These are phyloP conservation scores for Diutina scorzettiae DNA, from an alignment of 1,139 yeast genomes.

Conservation along the genomic window DNA sequence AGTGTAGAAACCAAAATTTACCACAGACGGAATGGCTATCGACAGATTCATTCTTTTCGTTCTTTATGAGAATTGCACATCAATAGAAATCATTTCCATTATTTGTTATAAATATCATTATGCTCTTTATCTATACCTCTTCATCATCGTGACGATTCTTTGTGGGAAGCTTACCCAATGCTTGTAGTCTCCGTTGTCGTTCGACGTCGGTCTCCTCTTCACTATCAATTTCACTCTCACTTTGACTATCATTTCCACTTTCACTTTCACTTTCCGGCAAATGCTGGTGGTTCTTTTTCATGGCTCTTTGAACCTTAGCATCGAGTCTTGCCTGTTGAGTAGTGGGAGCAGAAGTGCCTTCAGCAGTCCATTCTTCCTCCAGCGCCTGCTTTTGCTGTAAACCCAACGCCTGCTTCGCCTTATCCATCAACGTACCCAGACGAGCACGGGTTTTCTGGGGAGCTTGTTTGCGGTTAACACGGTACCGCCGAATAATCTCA, in stretches of 20 bases:
- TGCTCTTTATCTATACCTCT: conserved; percentile 13
- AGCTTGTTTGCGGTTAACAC: conserved; percentile 39
- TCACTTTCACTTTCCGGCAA: conserved; percentile 11
- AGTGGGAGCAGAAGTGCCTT: neutral
- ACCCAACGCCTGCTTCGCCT: conserved; percentile 17
- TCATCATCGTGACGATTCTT: conserved; percentile 41
- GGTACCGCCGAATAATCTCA: conserved; percentile 75
- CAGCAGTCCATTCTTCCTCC: conserved; percentile 9
- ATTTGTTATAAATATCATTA: too few species aligned
- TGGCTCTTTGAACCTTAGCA: neutral
- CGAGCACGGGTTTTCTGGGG: conserved; percentile 13
- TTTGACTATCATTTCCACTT: conserved; percentile 12
- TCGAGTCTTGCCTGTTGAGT: neutral
- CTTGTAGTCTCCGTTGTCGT: conserved; percentile 66
- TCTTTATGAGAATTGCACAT: too few species aligned
- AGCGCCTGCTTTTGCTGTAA: neutral
- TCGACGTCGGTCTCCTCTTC: conserved; percentile 55
- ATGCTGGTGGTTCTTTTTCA: neutral
- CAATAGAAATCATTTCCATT: too few species aligned
- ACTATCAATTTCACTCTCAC: neutral
- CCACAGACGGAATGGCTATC: too few species aligned
- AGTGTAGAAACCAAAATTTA: too few species aligned
- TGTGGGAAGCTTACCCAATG: conserved; percentile 46
- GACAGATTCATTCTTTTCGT: too few species aligned
- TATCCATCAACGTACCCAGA: conserved; percentile 24